These are phyloP conservation scores for Fusarium sublunatum DNA, from an alignment of 2,329 filamentous ascomycete species.

Conservation along the genomic window DNA sequence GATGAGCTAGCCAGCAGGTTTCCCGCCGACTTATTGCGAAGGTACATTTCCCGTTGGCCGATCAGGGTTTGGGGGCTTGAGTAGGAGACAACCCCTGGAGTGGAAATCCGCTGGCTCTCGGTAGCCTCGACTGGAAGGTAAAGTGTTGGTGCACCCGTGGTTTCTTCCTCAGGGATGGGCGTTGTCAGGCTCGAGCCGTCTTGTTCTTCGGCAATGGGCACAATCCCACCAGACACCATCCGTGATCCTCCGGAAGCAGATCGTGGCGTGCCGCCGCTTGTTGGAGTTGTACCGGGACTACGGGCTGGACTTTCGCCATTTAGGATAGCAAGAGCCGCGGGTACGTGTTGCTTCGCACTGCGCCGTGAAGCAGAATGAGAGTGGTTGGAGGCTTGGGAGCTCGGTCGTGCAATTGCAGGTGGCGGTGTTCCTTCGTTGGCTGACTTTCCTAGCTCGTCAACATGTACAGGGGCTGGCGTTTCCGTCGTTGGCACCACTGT, in stretches of 20 bases:
- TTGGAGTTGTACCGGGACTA: constrained; percentile 41
- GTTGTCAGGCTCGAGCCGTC: constrained; percentile 20
- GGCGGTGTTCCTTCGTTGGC: constrained; percentile 61
- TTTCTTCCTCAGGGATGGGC: constrained; percentile 34
- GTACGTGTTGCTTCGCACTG: constrained; percentile 40
- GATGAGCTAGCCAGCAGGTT: constrained; percentile 48
- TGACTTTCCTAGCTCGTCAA: constrained; percentile 74
- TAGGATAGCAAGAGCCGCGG: constrained; percentile 42
- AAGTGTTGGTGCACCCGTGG: constrained; percentile 16
- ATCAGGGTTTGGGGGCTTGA: constrained; percentile 66
- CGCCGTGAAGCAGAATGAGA: constrained; percentile 33
- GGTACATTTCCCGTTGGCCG: constrained; percentile 65
- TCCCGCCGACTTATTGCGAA: constrained; percentile 64
- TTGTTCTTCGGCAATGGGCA: constrained; percentile 60
- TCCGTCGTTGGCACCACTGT: constrained; percentile 53
- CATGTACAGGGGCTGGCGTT: constrained; percentile 68
- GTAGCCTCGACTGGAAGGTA: constrained; percentile 36
- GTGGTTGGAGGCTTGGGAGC: constrained; percentile 45
- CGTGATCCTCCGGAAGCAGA: constrained; percentile 40
- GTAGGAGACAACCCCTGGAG: constrained; percentile 62
- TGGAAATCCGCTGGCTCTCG: constrained; percentile 47
- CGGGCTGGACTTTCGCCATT: constrained; percentile 39
- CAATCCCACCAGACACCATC: constrained; percentile 48
- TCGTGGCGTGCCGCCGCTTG: constrained; percentile 33
- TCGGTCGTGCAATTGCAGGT: constrained; percentile 45